Percentiles rank a stretch among this genome's conserved stretches.
Evolutionary conservation across 768 basidiomycete species (phyloP).

Genomic region (Scleroderma citrinum): DNA sequence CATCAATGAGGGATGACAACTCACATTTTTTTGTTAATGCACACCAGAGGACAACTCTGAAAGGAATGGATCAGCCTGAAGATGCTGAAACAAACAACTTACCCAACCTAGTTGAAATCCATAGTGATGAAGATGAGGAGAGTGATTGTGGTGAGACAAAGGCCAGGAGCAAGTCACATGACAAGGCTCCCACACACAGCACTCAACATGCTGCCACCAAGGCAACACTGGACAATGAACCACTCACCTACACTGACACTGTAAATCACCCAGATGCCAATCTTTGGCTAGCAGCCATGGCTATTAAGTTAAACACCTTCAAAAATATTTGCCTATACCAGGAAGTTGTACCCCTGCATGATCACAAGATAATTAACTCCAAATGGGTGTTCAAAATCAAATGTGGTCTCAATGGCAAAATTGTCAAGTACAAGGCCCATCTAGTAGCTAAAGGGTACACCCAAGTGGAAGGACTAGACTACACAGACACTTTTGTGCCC

Average conservation of each 20-base stretch:
- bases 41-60: not conserved
- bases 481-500: slow-evolving; percentile 27
- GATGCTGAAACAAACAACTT: not conserved
- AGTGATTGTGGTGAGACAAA: not conserved
- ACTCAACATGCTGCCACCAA: not conserved
- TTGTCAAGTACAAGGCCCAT: slow-evolving; percentile 32
- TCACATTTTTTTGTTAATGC: not conserved
- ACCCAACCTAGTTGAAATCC: not conserved
- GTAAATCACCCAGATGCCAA: not conserved
- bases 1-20: not conserved
- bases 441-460: slow-evolving; percentile 34
- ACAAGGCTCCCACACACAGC: not conserved
- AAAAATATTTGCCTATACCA: slow-evolving; percentile 1
- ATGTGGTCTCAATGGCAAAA: slow-evolving; percentile 15
- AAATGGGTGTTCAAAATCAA: slow-evolving; percentile 7
- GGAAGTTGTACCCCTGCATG: not conserved
- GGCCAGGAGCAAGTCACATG: not conserved
- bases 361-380: not conserved
- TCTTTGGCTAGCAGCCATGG: slow-evolving; percentile 2
- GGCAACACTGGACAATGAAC: not conserved
- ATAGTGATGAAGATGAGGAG: not conserved
- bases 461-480: slow-evolving; percentile 31
- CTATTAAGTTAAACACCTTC: not conserved
- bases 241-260: not conserved
- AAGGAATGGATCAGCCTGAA: not conserved